These are phyloP conservation scores for Lentinus tigrinus DNA, from an alignment of 768 basidiomycete genomes.

Conservation along the genomic window DNA sequence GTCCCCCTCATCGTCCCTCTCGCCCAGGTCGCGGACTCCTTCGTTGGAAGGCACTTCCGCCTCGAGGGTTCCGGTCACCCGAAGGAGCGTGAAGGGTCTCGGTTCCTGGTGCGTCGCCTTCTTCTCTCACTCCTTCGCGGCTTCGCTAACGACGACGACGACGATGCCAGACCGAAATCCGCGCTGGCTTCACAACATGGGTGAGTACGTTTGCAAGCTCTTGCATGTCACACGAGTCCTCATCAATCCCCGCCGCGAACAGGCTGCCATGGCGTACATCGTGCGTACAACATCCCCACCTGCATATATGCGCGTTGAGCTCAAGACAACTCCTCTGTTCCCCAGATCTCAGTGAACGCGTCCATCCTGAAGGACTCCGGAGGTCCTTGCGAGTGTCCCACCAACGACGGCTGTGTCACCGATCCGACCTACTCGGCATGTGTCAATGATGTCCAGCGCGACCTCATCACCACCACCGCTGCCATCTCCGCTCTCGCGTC, in stretches of 20 bases:
- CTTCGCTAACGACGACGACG: background rate
- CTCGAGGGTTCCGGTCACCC: constrained; percentile 34
- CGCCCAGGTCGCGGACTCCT: constrained; percentile 30
- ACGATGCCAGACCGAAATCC: constrained; percentile 61
- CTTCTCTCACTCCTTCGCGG: background rate
- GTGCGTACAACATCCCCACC: constrained; percentile 36
- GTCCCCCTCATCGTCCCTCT: background rate
- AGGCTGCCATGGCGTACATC: constrained; percentile 86
- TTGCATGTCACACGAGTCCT: background rate
- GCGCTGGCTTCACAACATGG: constrained; percentile 81
- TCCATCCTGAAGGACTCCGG: constrained; percentile 74
- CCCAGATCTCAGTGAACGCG: constrained; percentile 82
- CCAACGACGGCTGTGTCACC: constrained; percentile 50
- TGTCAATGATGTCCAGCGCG: constrained; percentile 57
- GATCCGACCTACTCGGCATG: constrained; percentile 58
- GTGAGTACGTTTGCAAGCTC: constrained; percentile 37
- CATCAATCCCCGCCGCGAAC: background rate
- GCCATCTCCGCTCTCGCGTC: constrained; percentile 73
- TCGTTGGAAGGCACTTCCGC: constrained; percentile 33
- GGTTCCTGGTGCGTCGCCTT: constrained; percentile 29
- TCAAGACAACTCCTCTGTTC: background rate
- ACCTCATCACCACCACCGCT: constrained; percentile 83
- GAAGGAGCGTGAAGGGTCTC: constrained; percentile 32
- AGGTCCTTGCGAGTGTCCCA: constrained; percentile 77
- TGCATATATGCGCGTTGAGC: background rate